phyloP scores from a whole-genome alignment of 352 stramenopile genomes.

The Globisporangium splendens region DNA sequence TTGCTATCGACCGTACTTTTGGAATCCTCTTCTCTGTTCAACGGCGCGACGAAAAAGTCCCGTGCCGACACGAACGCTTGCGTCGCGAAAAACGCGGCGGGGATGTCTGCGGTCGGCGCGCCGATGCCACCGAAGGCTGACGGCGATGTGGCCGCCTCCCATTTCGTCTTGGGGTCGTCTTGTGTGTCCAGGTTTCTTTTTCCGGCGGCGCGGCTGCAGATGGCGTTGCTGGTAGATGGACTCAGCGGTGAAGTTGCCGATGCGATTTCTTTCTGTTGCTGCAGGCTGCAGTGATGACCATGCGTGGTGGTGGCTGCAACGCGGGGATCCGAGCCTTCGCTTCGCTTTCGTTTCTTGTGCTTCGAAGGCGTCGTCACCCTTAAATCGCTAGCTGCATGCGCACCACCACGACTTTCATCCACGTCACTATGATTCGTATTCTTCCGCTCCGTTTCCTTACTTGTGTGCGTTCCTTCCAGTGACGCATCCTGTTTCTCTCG shows the following conservation, averaged over 20 bases:
- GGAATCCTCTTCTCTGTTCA: too few species aligned
- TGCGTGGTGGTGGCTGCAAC: too few species aligned
- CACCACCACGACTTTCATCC: not conserved
- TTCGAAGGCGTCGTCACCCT: not conserved
- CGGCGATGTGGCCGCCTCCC: not conserved
- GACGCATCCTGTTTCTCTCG: too few species aligned
- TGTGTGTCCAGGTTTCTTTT: too few species aligned
- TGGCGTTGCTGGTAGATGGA: too few species aligned
- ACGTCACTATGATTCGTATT: not conserved
- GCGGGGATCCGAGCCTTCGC: too few species aligned
- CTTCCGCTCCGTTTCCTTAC: too few species aligned
- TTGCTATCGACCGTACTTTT: not conserved
- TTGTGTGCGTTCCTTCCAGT: too few species aligned
- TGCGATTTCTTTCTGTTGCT: not conserved
- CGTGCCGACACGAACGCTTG: constrained; percentile 37
- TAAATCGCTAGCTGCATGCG: too few species aligned
- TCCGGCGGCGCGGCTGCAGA: too few species aligned
- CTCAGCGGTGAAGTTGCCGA: not conserved
- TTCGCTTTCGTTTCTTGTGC: constrained; percentile 10
- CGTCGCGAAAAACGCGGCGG: constrained; percentile 34
- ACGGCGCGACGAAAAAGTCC: constrained; percentile 42
- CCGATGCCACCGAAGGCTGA: too few species aligned
- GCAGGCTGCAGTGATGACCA: not conserved
- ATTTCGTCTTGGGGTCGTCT: not conserved
- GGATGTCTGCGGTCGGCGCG: constrained; percentile 27